These are phyloP conservation scores for Eucalyptus sp. DNA, from an alignment of 345 rosid species.

Conservation along the genomic window DNA sequence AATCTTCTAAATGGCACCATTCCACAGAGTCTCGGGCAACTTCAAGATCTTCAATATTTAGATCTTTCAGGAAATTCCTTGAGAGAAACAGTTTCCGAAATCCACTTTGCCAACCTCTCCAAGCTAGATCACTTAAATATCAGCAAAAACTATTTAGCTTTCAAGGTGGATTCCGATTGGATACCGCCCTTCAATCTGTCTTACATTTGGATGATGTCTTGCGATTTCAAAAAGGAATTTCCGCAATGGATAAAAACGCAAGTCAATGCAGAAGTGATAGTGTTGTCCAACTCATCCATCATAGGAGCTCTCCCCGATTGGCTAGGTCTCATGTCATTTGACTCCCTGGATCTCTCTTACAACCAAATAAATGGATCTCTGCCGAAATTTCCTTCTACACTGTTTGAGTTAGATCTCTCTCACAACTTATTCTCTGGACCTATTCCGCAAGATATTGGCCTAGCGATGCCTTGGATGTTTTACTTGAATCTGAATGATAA, in stretches of 20 bases:
- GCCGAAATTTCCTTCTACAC: accelerated
- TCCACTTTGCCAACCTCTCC: not conserved
- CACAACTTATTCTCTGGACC: not conserved
- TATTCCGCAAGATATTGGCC: not conserved
- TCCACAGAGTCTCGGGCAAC: not conserved
- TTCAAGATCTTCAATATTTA: not conserved
- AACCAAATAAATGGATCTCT: not conserved
- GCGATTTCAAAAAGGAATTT: not conserved
- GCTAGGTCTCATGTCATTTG: not conserved
- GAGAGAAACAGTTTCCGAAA: not conserved
- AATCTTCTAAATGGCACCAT: not conserved
- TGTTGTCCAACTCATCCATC: not conserved
- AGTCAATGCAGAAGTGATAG: accelerated
- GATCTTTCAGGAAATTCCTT: not conserved
- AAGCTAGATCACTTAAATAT: not conserved
- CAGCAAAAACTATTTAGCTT: not conserved
- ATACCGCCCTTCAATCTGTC: accelerated
- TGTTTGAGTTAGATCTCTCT: not conserved
- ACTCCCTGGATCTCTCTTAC: not conserved
- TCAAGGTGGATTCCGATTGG: not conserved
- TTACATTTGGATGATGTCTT: not conserved
- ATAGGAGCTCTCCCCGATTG: not conserved
- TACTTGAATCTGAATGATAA: not conserved
- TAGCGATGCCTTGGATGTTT: accelerated
- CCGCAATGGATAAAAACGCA: not conserved